A percentile compares a stretch with the other conserved stretches of the same genome.
These are phyloP conservation scores for Canavalia gladiata DNA, from an alignment of 306 rosid genomes.

Conservation along the genomic window DNA sequence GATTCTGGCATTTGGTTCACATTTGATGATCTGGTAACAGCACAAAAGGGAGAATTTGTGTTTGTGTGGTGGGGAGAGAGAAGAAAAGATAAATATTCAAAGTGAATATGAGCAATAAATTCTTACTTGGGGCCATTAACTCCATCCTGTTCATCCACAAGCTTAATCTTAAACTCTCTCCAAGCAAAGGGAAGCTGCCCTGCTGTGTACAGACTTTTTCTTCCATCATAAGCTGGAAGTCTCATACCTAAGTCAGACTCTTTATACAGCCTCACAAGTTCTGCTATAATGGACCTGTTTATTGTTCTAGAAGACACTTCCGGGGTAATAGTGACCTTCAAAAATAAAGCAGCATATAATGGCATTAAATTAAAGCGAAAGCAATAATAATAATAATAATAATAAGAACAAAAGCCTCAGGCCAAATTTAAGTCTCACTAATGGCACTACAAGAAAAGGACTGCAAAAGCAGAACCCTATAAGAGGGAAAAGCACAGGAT, in stretches of 20 bases:
- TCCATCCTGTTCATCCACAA: slow-evolving; percentile 73
- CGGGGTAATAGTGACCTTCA: slow-evolving; percentile 84
- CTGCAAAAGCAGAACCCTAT: slow-evolving; percentile 57
- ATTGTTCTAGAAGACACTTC: slow-evolving; percentile 83
- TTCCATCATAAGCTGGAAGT: slow-evolving; percentile 95
- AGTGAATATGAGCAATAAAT: slow-evolving; percentile 40
- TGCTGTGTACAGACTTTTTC: slow-evolving; percentile 94
- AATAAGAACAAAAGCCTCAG: slow-evolving; percentile 57
- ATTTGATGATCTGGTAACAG: background rate
- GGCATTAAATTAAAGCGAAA: slow-evolving; percentile 53
- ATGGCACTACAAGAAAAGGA: slow-evolving; percentile 63
- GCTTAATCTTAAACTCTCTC: slow-evolving; percentile 84
- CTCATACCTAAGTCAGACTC: slow-evolving; percentile 88
- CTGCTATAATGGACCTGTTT: slow-evolving; percentile 88
- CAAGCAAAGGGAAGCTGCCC: slow-evolving; percentile 90
- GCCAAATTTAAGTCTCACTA: slow-evolving; percentile 52
- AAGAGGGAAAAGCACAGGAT: slow-evolving; percentile 56
- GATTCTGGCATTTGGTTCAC: background rate
- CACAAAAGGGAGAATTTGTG: slow-evolving; percentile 6
- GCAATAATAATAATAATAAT: slow-evolving; percentile 41
- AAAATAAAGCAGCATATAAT: slow-evolving; percentile 44
- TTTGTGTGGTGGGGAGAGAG: background rate
- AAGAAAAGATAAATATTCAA: slow-evolving; percentile 12
- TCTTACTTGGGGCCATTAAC: slow-evolving; percentile 77
- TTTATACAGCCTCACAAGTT: slow-evolving; percentile 80